Base-by-base conservation (phyloP, 257 asterid genomes). In the Ajuga chamaepitys region DNA sequence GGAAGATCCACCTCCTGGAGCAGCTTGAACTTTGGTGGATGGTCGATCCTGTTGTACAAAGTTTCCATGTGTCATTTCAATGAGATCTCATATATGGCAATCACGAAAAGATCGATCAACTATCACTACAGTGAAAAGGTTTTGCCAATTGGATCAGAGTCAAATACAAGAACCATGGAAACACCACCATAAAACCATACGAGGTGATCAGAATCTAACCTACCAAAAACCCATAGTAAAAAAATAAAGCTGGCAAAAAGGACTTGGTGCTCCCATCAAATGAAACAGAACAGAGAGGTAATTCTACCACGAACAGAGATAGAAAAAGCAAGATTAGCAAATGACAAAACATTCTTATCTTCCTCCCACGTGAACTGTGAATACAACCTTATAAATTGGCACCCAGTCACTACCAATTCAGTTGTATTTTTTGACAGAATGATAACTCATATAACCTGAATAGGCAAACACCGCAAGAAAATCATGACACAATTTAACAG, bases 21-120 rank as follows among this genome's bases (percentile, higher is more conserved):
- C n/a, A n/a, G 86, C 81, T 54, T 82, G 85, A 68, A 82, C 85
- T 67, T 82, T 82, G 14, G 88, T 82, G 4, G 86, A 80, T 1
- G 88, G 88, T 18, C 83, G 83, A 64, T 82, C 88, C 88, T 82
- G 80, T 62, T 28, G 58, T 37, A 20, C 22, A 64, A 67, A 59
- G 14, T 35, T 47, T 58, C 38, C 9, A 6, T 13, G 4, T 22
- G 21, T 34, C 44, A 63, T 13, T 56, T 13, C 18, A 10, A 70
- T n/a, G 64, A 55, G 46, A 58, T 40, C 35, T 18, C 59, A 26
- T 22, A 44, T 11, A n/a, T 16, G 25, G 34, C 14, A 17, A 63
- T 35, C 9, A 52, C 42, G 17, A 48, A 5, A 18, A 32, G 25
- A 42, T 7, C 47, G 37, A 18, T 22, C 62, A 35, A 64, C 52